Evolutionary conservation across 495 filamentous ascomycete species (phyloP), one percentile per base, ranked within the genome.

Genomic region (Cercophora samala): DNA sequence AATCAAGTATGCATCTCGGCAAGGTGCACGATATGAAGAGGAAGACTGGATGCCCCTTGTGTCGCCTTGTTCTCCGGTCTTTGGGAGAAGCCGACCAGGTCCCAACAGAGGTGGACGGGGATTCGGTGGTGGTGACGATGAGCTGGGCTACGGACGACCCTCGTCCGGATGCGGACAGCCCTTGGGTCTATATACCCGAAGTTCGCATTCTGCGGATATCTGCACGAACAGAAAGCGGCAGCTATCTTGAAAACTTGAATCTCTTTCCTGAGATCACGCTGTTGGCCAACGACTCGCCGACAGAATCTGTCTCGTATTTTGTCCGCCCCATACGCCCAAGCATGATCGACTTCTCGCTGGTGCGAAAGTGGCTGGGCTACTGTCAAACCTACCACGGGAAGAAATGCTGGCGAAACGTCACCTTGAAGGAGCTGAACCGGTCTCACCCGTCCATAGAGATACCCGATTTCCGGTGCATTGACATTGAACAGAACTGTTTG

Each of bases 401-500:
- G 11, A 46, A n/a, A 4, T 70, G 68, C 18, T 42, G 62, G n/a
- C 15, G n/a, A 9, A 51, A 24, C 17, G 23, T 21, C 6, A 24
- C 62, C 8, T 21, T 68, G 53, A 51, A 46, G n/a, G 18, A 63
- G 21, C 21, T 69, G 58, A 52, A 59, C 8, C 53, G 67, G 17
- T 29, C 64, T 3, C 18, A 58, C n/a, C 67, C 67, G 25, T 26
- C 22, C 11, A 19, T 22, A 52, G 64, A 54, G 1, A 22, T 69
- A 4, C 52, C 58, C 17, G 59, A 59, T 11, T 69, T 69, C 25
- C 60, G 63, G n/a, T 67, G 60, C 46, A 53, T 70, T 58, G 68
- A 70, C 23, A 8, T 70, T 4, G 68, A 70, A 19, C 18, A 46
- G n/a, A 15, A 58, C 24, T 67, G 68, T 24, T 53, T 70, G 8